phyloP scores from a whole-genome alignment of 1,284 basidiomycete species.

The Blastosporella zonata region DNA sequence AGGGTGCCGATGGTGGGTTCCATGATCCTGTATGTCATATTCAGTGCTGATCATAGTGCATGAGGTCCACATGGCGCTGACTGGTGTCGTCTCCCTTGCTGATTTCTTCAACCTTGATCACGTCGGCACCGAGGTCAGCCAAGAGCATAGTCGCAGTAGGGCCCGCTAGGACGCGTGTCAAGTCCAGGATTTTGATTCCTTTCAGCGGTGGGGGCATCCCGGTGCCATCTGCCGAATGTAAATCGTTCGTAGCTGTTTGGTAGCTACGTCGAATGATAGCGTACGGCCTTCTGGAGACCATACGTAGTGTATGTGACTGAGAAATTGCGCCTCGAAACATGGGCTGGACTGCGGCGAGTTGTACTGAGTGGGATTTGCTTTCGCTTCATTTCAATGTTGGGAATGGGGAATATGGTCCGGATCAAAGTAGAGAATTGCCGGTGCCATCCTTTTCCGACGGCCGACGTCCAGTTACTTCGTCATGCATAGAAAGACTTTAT shows the following conservation, averaged over 20 bases:
- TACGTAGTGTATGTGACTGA: not conserved
- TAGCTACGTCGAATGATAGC: constrained; percentile 6
- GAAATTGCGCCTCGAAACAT: not conserved
- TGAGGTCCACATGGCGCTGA: constrained; percentile 25
- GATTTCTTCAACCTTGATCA: constrained; percentile 87
- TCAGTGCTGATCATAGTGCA: not conserved
- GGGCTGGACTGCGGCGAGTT: not conserved
- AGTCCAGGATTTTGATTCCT: constrained; percentile 80
- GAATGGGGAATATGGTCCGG: not conserved
- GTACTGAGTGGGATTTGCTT: not conserved
- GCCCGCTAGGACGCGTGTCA: constrained; percentile 87
- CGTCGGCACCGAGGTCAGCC: constrained; percentile 86
- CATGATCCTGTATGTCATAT: constrained; percentile 56
- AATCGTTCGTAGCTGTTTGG: constrained; percentile 3
- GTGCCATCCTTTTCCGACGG: no score
- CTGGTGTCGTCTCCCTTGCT: constrained; percentile 89
- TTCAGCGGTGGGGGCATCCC: constrained; percentile 77
- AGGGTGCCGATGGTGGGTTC: constrained; percentile 76
- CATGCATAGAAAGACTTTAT: no score
- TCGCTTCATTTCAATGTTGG: not conserved
- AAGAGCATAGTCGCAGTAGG: constrained; percentile 90
- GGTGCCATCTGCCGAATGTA: not conserved
- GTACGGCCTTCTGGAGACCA: not conserved
- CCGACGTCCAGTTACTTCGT: no score
- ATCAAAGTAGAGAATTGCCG: constrained; percentile 7